These are phyloP conservation scores for Aspergillus cavernicola DNA, from an alignment of 495 filamentous ascomycete genomes.

Conservation along the genomic window DNA sequence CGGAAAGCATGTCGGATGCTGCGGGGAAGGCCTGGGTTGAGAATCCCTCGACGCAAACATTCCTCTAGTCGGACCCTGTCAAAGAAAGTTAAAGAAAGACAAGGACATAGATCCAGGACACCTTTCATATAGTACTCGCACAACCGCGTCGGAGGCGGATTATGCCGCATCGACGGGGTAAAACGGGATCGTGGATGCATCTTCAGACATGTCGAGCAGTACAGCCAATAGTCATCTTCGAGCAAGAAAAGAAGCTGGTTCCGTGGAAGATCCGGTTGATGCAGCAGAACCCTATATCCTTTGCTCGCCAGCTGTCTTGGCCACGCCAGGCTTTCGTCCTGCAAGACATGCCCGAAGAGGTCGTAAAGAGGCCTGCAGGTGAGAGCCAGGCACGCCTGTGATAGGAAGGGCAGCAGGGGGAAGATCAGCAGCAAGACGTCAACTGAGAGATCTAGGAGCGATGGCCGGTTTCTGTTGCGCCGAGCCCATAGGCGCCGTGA, in stretches of 20 bases:
- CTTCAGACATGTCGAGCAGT: constrained; percentile 11
- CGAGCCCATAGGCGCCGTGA: not conserved
- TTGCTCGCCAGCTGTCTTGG: constrained; percentile 8
- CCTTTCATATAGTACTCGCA: not conserved
- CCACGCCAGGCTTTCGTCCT: constrained; percentile 9
- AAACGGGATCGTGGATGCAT: constrained; percentile 7
- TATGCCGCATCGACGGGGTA: not conserved
- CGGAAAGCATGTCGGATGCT: not conserved
- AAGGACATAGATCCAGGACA: constrained; percentile 27
- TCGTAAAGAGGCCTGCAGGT: constrained; percentile 12
- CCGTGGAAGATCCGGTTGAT: not conserved
- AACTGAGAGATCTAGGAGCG: constrained; percentile 3
- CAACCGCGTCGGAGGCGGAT: not conserved
- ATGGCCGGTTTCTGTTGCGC: not conserved
- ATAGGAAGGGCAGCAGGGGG: constrained; percentile 1
- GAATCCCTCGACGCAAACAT: not conserved
- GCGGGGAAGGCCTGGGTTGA: not conserved
- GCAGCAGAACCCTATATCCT: not conserved
- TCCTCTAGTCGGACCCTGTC: constrained; percentile 1
- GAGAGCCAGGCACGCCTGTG: constrained; percentile 12
- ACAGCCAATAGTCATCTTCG: constrained; percentile 7
- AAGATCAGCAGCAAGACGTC: constrained; percentile 10
- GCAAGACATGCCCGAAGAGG: not conserved
- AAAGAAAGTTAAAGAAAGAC: constrained; percentile 8
- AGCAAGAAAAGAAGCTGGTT: constrained; percentile 9